A percentile compares a stretch with the other conserved stretches of the same genome.
Conservation (phyloP, 345 rosid species). For the Psidium guajava region DNA sequence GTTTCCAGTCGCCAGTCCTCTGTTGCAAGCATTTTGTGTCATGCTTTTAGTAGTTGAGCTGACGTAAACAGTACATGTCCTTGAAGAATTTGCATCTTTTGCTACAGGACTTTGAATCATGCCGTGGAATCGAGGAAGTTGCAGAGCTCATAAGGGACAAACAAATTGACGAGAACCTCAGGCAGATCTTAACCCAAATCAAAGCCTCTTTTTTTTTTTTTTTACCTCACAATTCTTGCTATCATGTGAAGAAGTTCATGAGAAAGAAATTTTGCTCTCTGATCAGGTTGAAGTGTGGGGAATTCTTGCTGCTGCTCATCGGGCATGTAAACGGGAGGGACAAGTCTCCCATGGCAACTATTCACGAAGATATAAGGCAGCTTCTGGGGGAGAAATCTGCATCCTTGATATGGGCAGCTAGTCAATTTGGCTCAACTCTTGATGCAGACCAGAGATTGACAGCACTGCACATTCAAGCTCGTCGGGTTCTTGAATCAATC, state of each 20-base stretch:
- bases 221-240: neutral
- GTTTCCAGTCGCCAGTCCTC: neutral
- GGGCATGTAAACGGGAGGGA: constrained; percentile 88
- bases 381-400: constrained; percentile 93
- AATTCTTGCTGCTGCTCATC: constrained; percentile 80
- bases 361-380: constrained; percentile 77
- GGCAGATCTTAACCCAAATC: constrained; percentile 22
- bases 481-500: constrained; percentile 82
- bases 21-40: neutral
- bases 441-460: constrained; percentile 80
- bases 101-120: constrained; percentile 71
- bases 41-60: neutral
- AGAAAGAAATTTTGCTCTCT: neutral
- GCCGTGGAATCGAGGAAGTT: constrained; percentile 89
- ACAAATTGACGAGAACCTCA: constrained; percentile 89
- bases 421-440: constrained; percentile 81
- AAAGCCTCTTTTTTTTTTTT: neutral
- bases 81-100: neutral
- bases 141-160: constrained; percentile 77
- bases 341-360: constrained; percentile 63
- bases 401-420: constrained; percentile 95
- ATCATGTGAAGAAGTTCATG: neutral
- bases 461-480: constrained; percentile 83
- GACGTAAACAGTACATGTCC: neutral
- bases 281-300: constrained; percentile 84